phyloP scores from a whole-genome alignment of 192 early-diverging fungal species.

The Ambispora gerdemannii region DNA sequence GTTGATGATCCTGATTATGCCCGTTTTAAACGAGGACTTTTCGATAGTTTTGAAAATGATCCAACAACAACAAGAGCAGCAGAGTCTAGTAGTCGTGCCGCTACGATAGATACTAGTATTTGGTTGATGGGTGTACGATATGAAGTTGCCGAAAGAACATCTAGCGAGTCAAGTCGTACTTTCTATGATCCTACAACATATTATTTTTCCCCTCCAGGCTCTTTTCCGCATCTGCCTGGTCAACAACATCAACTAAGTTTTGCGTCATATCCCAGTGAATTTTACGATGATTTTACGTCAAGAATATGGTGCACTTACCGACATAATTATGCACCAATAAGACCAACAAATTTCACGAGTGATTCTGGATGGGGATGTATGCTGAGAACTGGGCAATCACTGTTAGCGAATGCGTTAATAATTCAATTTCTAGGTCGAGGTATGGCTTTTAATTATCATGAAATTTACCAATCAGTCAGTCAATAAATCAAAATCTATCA shows the following conservation, averaged over 20 bases:
- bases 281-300: slow-evolving; percentile 77
- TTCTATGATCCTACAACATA: background rate
- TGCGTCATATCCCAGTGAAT: slow-evolving; percentile 35
- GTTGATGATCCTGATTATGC: slow-evolving; percentile 19
- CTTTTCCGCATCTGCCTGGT: slow-evolving; percentile 9
- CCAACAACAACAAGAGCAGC: background rate
- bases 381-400: slow-evolving; percentile 90
- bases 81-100: background rate
- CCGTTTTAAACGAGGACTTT: slow-evolving; percentile 7
- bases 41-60: slow-evolving; percentile 9
- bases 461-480: too few relatives aligned
- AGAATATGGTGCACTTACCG: slow-evolving; percentile 95
- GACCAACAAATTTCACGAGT: slow-evolving; percentile 69
- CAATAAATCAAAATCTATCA: too few relatives aligned
- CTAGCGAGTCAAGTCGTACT: background rate
- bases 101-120: slow-evolving; percentile 8
- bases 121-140: slow-evolving; percentile 40
- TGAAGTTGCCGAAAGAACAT: slow-evolving; percentile 24
- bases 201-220: slow-evolving; percentile 16
- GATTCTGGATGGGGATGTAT: slow-evolving; percentile 98
- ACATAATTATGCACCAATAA: slow-evolving; percentile 79
- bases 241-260: slow-evolving; percentile 15
- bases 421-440: slow-evolving; percentile 75
- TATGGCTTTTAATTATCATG: slow-evolving; percentile 45
- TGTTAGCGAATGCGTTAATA: slow-evolving; percentile 82